Conservation (phyloP, 257 asterid species). For the Gentiana straminea region DNA sequence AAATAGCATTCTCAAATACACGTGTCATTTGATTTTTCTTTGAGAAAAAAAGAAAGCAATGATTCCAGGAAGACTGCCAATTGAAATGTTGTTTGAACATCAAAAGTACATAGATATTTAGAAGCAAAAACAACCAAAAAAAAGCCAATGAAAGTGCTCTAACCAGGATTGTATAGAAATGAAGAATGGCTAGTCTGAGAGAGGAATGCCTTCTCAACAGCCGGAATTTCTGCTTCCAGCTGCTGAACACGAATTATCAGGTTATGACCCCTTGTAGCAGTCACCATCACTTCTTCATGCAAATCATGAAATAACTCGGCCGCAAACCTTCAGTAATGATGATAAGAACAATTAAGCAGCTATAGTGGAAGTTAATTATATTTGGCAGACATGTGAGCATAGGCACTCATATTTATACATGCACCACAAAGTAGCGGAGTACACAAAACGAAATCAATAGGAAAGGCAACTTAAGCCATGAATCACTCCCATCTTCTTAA, state of each 20-base stretch:
- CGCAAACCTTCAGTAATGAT: constrained; percentile 74
- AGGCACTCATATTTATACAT: too few species aligned
- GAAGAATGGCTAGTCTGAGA: constrained; percentile 82
- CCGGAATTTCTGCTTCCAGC: constrained; percentile 76
- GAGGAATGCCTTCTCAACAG: constrained; percentile 76
- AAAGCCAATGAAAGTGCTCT: constrained; percentile 17
- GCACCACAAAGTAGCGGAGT: too few species aligned
- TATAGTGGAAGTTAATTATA: not conserved
- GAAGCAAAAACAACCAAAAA: not conserved
- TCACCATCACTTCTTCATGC: constrained; percentile 83
- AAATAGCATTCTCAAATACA: not conserved
- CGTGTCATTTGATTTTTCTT: too few species aligned
- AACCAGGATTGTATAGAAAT: constrained; percentile 62
- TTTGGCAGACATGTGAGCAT: not conserved
- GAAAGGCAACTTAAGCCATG: too few species aligned
- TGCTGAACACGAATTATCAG: constrained; percentile 76
- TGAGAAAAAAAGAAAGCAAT: not conserved
- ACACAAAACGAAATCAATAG: too few species aligned
- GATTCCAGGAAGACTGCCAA: not conserved
- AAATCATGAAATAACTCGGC: constrained; percentile 85
- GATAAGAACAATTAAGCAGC: constrained; percentile 13
- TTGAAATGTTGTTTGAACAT: not conserved
- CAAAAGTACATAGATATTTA: not conserved
- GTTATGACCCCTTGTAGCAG: constrained; percentile 87
- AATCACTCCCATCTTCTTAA: too few species aligned